Evolutionary conservation across 2,329 filamentous ascomycete genomes (phyloP), one percentile per base, ranked within the genome.

Genomic region (Fusarium penzigii): DNA sequence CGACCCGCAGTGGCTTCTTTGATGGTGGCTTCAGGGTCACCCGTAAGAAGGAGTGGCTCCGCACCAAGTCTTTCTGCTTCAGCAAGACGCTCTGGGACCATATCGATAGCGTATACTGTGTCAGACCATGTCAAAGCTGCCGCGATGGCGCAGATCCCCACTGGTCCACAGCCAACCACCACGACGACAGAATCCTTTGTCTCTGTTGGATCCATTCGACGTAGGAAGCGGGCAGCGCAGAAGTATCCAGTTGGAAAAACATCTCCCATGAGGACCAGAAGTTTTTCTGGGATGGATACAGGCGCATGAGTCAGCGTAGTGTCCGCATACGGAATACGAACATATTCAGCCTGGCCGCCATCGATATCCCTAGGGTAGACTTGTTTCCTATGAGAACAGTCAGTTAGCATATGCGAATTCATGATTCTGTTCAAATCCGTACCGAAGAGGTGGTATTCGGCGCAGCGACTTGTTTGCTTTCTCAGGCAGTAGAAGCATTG

Each of bases 1-100:
- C 91, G 78, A 2, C 89, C 90, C 10, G 87, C 78, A 0, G 88
- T 92, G 40, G 87, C 78, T 60, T 89, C 87, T 64, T 84, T 84
- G 43, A 94, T 85, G 42, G 87, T 80, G 62, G 80, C 77, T 46
- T 84, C 73, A 63, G 93, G 76, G 1, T 78, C 84, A 40, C 85
- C 82, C 1, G 76, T 84, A 64, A 80, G 73, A 70, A 91, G 92
- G 68, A 94, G 91, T 1, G 89, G 56, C 34, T 61, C 54, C 0
- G 58, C 59, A 1, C 58, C 59, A 3, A 62, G 44, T 0, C 17
- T 20, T 5, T 51, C 49, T 0, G 59, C 58, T 0, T 38, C 40
- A 0, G 32, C 43, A 0, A 62, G 49, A 11, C 59, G 48, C 0
- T 49, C 44, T 14, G 55, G 53, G 6, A 62, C 48, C 5, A 53